Evolutionary conservation across 306 rosid genomes (phyloP), one percentile per base, ranked within the genome.

Genomic region (Gastrolobium bilobum): DNA sequence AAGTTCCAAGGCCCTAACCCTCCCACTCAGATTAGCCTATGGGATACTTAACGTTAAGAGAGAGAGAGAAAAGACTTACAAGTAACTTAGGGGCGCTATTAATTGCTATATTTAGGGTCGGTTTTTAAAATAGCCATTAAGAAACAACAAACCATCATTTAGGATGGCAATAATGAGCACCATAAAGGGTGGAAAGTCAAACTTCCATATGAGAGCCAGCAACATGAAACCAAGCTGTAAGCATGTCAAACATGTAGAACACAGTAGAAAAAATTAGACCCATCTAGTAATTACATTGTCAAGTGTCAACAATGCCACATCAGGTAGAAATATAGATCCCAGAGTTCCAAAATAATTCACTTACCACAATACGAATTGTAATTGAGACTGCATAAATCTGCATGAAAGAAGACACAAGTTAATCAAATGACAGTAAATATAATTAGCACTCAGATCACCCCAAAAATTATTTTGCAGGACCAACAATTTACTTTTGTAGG

Each of bases 351-450:
- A 78, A 83, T 75, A 47, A 76, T 60, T 43, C 65, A 81, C 86
- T 82, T 89, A 94, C 99, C 93, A 95, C 99, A 48, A 92, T 95
- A 88, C 99, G 99, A 57, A 95, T 95, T 54, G 99, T 95, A 81
- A 95, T 95, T 42, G 99, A 95, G 65, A 95, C 99, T 38, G 99
- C 99, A 89, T 95, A 95, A 68, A 95, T 95, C 99, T 95, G 97
- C 79, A 78, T 54, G 77, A 10, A 59, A 88, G 51, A 66, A 81
- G 34, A 65, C 39, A 43, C 58, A 35, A 20, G 33, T 77, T 20
- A 68, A 61, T 72, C 63, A 69, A 66, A 48, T 35, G 75, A 39
- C 35, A 44, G 67, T 13, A 20, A 20, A 20, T 20, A 60, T 5
- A 35, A 59, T 57, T 43, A 47, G 63, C 65, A 59, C 33, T 15